phyloP scores from a whole-genome alignment of 2,329 filamentous ascomycete genomes.

The Teratosphaeria epicoccoides region DNA sequence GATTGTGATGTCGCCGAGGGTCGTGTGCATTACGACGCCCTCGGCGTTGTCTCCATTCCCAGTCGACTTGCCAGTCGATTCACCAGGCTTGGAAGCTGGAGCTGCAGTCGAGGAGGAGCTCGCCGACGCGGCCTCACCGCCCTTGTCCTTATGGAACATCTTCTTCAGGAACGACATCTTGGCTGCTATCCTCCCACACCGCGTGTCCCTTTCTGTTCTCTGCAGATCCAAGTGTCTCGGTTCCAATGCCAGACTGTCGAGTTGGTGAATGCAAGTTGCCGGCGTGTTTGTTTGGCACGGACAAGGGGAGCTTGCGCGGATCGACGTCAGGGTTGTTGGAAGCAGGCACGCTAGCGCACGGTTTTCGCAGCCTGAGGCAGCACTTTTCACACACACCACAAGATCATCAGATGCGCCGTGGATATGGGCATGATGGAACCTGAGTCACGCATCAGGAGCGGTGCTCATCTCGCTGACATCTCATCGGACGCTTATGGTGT shows the following conservation, averaged over 20 bases:
- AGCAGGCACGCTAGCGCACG: not conserved
- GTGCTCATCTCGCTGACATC: no score
- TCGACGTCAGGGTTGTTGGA: not conserved
- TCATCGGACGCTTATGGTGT: no score
- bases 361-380: not conserved
- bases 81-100: slow-evolving; percentile 1
- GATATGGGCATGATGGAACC: no score
- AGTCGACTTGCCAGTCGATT: not conserved
- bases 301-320: not conserved
- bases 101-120: not conserved
- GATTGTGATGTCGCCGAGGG: slow-evolving; percentile 25
- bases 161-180: not conserved
- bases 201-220: no score
- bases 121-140: not conserved
- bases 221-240: not conserved
- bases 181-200: not conserved
- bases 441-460: no score
- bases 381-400: no score
- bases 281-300: no score
- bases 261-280: no score
- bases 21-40: slow-evolving; percentile 24
- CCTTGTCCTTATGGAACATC: not conserved
- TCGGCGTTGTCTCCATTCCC: slow-evolving; percentile 11
- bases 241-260: not conserved
- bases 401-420: no score